Evolutionary conservation across 169 alveolate species (phyloP).

Genomic region (Eimeria sp.): DNA sequence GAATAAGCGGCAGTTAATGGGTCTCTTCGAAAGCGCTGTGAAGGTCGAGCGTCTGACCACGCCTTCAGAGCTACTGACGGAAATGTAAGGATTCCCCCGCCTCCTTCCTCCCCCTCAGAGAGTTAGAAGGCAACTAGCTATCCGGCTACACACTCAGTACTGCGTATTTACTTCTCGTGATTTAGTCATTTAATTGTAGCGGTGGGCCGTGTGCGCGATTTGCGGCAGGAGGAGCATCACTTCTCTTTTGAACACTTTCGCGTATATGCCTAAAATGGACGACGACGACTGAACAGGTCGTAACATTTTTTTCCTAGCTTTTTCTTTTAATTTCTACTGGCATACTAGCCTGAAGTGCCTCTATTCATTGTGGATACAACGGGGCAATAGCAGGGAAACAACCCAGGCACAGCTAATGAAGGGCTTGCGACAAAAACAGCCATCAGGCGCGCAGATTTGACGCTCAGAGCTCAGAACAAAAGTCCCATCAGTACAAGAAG

Average conservation of each 20-base stretch:
- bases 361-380: background rate
- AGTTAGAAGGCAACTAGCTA: background rate
- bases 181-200: background rate
- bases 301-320: background rate
- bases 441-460: background rate
- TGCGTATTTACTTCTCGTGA: background rate
- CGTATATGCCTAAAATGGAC: slow-evolving; percentile 78
- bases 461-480: background rate
- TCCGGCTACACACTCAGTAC: background rate
- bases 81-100: slow-evolving; percentile 68
- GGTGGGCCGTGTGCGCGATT: background rate
- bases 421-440: background rate
- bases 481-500: background rate
- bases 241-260: slow-evolving; percentile 77
- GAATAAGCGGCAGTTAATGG: slow-evolving; percentile 79
- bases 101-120: background rate
- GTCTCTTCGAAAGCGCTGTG: slow-evolving; percentile 71
- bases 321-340: background rate
- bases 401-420: background rate
- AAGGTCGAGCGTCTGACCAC: slow-evolving; percentile 73
- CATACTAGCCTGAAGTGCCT: background rate
- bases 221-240: slow-evolving; percentile 65
- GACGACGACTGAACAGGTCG: slow-evolving; percentile 56
- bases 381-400: background rate
- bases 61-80: slow-evolving; percentile 69